Base-by-base conservation (phyloP, 441 rosid species). In the Kokia cookei region DNA sequence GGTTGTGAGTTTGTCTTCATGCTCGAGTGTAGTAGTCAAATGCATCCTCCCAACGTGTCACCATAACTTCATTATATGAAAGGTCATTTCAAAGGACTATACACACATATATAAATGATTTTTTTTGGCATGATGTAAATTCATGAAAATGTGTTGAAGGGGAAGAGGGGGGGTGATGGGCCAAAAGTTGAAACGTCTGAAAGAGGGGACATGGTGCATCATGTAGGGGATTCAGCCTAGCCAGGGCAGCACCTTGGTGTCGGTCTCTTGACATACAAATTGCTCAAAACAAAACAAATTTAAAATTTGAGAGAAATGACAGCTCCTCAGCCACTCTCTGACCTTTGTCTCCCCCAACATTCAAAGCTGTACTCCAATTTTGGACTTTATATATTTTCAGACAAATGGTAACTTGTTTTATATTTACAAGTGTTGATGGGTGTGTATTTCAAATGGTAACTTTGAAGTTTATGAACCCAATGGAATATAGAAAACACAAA, bases 221-320 rank as follows among this genome's bases (percentile, higher is more conserved):
- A 86, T 78, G 74, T 74, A 61, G 80, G 88, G 90, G 90, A 85
- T 82, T 62, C 69, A 82, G 66, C 81, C 9, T 82, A 85, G 85
- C 86, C 84, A 79, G 45, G 78, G 81, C 85, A 80, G 82, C 85
- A 79, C 85, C 82, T 74, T 45, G 40, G 79, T 88, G 92, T 88
- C 90, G 92, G 90, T 15, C 82, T 77, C 83, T 72, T 62, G 37
- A 55, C 80, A 55, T 73, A 84, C 89, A 86, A 72, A 63, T 22
- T 45, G 64, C 40, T 66, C 78, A 54, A 62, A 73, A 79, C 82
- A 67, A 74, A 80, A 83, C 77, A 77, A 80, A 75, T 43, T 58
- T 78, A 75, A 65, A 65, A 66, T 55, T 72, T 42, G 53, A 27
- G 62, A 69, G 84, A 82, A 83, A 72, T 79, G 87, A 82, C 88